Conservation (phyloP, 179 eudicot genomes). For the Silene coronaria region DNA sequence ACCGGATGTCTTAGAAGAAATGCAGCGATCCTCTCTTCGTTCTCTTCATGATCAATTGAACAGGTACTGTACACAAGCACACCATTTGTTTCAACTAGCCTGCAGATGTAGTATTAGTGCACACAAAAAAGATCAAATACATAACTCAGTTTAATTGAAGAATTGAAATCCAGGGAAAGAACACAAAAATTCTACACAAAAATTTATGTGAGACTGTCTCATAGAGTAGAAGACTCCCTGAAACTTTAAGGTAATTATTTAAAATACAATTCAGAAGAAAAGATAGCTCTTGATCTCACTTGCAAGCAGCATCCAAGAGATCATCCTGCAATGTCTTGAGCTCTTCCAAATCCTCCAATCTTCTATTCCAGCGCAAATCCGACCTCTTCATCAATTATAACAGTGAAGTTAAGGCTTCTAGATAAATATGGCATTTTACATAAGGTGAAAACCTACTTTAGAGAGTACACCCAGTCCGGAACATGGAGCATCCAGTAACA, state of each 20-base stretch:
- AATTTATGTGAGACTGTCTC: no score
- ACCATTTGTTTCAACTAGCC: slow-evolving; percentile 84
- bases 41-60: slow-evolving; percentile 91
- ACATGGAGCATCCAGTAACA: slow-evolving; percentile 92
- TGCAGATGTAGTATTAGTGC: slow-evolving; percentile 21
- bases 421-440: not conserved
- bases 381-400: slow-evolving; percentile 53
- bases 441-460: slow-evolving; percentile 44
- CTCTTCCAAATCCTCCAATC: slow-evolving; percentile 80
- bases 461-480: slow-evolving; percentile 97
- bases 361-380: slow-evolving; percentile 96
- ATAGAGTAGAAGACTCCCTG: no score
- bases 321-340: slow-evolving; percentile 72
- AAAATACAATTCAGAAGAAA: not conserved
- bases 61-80: slow-evolving; percentile 89
- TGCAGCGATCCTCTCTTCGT: slow-evolving; percentile 79
- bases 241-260: not conserved
- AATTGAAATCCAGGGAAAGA: not conserved
- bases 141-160: not conserved
- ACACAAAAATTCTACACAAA: not conserved
- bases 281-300: slow-evolving; percentile 38
- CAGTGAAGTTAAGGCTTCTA: not conserved
- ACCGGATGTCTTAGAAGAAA: slow-evolving; percentile 81
- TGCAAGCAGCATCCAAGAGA: slow-evolving; percentile 86
- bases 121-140: not conserved